Evolutionary conservation across 108 stramenopile genomes (phyloP).

Genomic region (Asterionellopsis glacialis): DNA sequence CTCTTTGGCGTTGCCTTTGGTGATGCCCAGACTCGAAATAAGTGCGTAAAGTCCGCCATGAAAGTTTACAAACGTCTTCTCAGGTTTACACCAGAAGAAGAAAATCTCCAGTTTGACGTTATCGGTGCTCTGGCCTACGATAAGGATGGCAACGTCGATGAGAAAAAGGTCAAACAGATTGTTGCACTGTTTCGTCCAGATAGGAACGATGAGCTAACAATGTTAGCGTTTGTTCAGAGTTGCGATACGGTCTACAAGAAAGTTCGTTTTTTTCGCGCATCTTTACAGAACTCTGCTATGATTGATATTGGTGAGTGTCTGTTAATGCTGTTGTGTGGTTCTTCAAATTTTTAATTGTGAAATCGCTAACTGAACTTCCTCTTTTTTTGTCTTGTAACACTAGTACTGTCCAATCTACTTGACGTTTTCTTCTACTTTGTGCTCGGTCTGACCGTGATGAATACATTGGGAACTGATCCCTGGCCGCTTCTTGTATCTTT

Average conservation of each 20-base stretch:
- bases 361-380: not conserved
- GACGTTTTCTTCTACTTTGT: constrained; percentile 52
- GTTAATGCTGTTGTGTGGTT: not conserved
- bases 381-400: constrained; percentile 1
- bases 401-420: not conserved
- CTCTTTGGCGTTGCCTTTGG: constrained; percentile 75
- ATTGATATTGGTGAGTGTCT: constrained; percentile 38
- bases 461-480: constrained; percentile 62
- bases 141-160: constrained; percentile 36
- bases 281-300: constrained; percentile 56
- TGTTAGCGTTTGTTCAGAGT: constrained; percentile 61
- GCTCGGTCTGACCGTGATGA: constrained; percentile 40
- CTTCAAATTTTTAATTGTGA: not conserved
- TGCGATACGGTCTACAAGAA: constrained; percentile 54
- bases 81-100: constrained; percentile 15
- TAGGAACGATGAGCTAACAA: constrained; percentile 22
- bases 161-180: constrained; percentile 39
- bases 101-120: constrained; percentile 35
- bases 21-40: constrained; percentile 47
- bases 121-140: constrained; percentile 43
- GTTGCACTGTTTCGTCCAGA: constrained; percentile 45
- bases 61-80: constrained; percentile 47
- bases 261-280: constrained; percentile 47
- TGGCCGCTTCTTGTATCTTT: constrained; percentile 68
- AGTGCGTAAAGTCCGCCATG: constrained; percentile 60